A percentile compares a stretch with the other conserved stretches of the same genome.
phyloP scores from a whole-genome alignment of 257 asterid genomes.

The Hygrophila difformis region DNA sequence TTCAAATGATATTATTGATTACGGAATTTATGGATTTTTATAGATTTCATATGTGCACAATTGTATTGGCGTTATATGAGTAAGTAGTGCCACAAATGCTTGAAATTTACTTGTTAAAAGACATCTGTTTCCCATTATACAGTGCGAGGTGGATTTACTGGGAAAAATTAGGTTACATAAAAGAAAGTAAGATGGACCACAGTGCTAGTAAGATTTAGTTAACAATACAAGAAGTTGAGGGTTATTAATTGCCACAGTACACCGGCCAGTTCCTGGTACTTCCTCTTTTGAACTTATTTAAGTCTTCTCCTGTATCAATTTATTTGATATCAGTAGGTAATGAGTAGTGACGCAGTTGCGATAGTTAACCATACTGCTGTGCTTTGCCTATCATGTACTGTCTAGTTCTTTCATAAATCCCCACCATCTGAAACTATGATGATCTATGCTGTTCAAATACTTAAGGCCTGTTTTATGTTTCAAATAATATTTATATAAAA shows the following conservation, averaged over 20 bases:
- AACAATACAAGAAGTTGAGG: background rate
- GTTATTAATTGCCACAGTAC: background rate
- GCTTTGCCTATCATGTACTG: too few species aligned
- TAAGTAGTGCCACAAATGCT: background rate
- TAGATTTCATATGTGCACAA: background rate
- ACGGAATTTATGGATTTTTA: background rate
- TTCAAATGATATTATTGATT: constrained; percentile 4
- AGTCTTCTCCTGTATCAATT: too few species aligned
- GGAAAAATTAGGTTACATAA: background rate
- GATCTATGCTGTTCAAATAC: too few species aligned
- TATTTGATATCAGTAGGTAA: too few species aligned
- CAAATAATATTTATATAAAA: too few species aligned
- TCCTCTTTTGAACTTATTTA: background rate
- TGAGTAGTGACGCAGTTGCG: too few species aligned
- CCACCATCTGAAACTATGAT: too few species aligned
- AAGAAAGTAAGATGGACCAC: background rate
- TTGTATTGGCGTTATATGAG: background rate
- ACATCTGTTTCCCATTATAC: background rate
- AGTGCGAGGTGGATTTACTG: background rate
- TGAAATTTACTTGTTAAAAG: background rate
- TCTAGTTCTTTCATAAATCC: too few species aligned
- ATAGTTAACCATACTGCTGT: too few species aligned
- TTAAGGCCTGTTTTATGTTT: too few species aligned
- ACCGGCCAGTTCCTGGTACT: background rate
- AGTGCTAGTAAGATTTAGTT: constrained; percentile 3